Conservation (phyloP, 192 early-diverging fungal genomes). For the Coemansia furcata region DNA sequence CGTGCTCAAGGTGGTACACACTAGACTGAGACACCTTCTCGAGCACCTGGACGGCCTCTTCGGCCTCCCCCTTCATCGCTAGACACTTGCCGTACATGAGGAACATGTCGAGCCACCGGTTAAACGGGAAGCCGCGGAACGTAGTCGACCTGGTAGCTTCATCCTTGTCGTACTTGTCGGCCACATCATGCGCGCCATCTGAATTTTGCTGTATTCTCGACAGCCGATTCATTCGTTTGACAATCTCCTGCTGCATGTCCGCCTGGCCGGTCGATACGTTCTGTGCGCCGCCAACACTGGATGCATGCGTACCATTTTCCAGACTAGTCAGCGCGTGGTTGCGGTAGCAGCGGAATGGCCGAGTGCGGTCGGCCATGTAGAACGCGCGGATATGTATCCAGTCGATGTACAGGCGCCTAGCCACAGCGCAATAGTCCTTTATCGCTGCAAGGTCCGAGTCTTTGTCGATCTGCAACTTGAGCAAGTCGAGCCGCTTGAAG, state of each 20-base stretch:
- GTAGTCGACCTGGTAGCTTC: conserved; percentile 21
- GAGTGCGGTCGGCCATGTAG: conserved; percentile 16
- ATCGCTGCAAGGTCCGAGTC: neutral
- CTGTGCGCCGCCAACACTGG: conserved; percentile 7
- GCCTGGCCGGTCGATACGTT: conserved; percentile 15
- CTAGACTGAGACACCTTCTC: conserved; percentile 38
- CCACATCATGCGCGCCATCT: neutral
- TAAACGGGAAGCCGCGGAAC: conserved; percentile 46
- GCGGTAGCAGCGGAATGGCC: conserved; percentile 46
- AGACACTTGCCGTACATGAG: conserved; percentile 43
- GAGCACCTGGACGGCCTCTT: conserved; percentile 30
- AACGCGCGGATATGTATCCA: conserved; percentile 44
- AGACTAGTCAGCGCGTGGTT: conserved; percentile 11
- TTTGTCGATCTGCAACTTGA: conserved; percentile 14
- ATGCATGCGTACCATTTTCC: conserved; percentile 19
- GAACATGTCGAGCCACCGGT: conserved; percentile 48
- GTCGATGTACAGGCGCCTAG: conserved; percentile 31
- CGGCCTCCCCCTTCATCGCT: conserved; percentile 10
- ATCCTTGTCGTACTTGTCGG: neutral
- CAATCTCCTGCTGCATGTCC: conserved; percentile 33
- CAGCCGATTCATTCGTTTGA: conserved; percentile 30
- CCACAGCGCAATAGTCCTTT: conserved; percentile 33
- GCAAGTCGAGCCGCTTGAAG: conserved; percentile 40
- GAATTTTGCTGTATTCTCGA: conserved; percentile 13
- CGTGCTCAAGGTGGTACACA: conserved; percentile 17